These are phyloP conservation scores for Lithohypha guttulata DNA, from an alignment of 2,329 filamentous ascomycete genomes.

Conservation along the genomic window DNA sequence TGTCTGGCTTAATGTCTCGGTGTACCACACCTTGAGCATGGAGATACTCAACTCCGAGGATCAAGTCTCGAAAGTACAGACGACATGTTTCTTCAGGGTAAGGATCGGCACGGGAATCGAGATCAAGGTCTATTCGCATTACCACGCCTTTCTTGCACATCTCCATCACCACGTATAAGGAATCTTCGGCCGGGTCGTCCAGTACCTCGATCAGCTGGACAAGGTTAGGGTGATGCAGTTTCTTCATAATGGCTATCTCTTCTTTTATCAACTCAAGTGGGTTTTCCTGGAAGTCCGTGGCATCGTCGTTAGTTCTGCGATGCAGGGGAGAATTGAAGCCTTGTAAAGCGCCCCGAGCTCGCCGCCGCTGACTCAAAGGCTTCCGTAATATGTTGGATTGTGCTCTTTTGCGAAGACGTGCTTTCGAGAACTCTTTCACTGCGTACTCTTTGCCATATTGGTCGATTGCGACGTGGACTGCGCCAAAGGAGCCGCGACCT, in stretches of 20 bases:
- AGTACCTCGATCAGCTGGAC: constrained; percentile 87
- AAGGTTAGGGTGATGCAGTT: constrained; percentile 88
- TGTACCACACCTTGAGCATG: constrained; percentile 93
- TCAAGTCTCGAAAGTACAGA: constrained; percentile 88
- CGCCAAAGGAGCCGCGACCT: constrained; percentile 88
- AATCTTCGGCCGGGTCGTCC: constrained; percentile 91
- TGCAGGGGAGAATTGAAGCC: constrained; percentile 54
- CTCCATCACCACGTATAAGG: constrained; percentile 95
- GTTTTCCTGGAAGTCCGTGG: constrained; percentile 44
- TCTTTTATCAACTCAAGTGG: constrained; percentile 81
- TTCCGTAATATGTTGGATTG: constrained; percentile 76
- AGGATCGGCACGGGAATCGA: constrained; percentile 72
- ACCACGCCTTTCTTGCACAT: constrained; percentile 98
- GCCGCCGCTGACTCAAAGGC: constrained; percentile 42
- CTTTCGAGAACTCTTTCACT: constrained; percentile 95
- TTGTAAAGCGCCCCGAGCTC: constrained; percentile 43
- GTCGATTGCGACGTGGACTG: constrained; percentile 81
- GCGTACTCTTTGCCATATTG: constrained; percentile 91
- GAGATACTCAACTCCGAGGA: constrained; percentile 88
- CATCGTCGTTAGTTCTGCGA: constrained; percentile 43
- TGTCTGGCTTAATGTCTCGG: constrained; percentile 95
- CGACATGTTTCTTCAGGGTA: constrained; percentile 75
- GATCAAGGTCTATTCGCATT: constrained; percentile 86
- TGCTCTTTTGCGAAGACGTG: constrained; percentile 74
- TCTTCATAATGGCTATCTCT: constrained; percentile 99